phyloP scores from a whole-genome alignment of 352 stramenopile genomes.

The Phytopythium cucurbitacearum region DNA sequence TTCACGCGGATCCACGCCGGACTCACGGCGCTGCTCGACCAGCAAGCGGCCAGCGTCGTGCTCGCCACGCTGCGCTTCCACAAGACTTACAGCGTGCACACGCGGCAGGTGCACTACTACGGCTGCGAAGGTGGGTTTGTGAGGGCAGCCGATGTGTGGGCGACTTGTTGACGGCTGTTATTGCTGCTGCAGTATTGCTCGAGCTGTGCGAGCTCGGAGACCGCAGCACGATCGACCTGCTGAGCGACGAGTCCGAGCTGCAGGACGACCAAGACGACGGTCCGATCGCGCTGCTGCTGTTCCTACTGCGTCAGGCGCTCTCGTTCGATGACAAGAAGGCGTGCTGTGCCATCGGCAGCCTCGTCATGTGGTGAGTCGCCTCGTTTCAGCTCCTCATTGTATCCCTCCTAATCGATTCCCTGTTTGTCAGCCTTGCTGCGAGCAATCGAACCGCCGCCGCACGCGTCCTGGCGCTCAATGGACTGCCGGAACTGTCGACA shows the following conservation, averaged over 20 bases:
- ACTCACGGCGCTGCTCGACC: conserved; percentile 44
- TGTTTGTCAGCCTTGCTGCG: conserved; percentile 36
- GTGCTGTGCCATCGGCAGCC: conserved; percentile 61
- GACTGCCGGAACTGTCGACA: conserved; percentile 62
- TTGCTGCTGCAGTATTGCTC: conserved; percentile 38
- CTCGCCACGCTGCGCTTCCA: conserved; percentile 68
- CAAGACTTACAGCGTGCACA: conserved; percentile 81
- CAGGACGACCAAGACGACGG: conserved; percentile 37
- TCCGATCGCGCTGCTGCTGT: conserved; percentile 65
- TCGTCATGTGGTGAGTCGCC: conserved; percentile 60
- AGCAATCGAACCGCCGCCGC: conserved; percentile 45
- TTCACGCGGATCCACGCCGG: conserved; percentile 59
- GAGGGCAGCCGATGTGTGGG: not conserved
- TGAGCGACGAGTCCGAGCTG: conserved; percentile 39
- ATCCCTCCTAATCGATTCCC: too few relatives aligned
- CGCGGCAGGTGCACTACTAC: conserved; percentile 82
- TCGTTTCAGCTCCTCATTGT: not conserved
- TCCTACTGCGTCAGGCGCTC: conserved; percentile 63
- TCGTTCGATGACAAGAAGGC: conserved; percentile 81
- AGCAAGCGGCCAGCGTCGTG: conserved; percentile 53
- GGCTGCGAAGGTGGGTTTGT: conserved; percentile 51
- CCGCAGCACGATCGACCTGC: conserved; percentile 36
- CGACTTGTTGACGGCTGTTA: not conserved
- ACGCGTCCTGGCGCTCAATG: conserved; percentile 53
- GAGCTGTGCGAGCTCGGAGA: conserved; percentile 73